These are phyloP conservation scores for Solanum aculeatissimum DNA, from an alignment of 305 asterid genomes.

Conservation along the genomic window DNA sequence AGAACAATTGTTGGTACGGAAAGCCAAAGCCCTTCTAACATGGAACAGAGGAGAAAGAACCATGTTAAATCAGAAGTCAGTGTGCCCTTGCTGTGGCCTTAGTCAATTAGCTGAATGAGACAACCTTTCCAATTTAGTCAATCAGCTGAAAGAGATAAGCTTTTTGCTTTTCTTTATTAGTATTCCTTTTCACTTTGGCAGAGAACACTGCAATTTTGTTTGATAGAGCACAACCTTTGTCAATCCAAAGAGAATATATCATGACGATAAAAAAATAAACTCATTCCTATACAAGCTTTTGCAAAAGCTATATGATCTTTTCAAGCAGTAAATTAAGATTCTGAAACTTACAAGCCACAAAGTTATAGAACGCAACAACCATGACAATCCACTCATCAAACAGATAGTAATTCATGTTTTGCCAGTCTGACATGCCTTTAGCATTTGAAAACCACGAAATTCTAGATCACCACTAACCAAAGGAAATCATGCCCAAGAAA, in stretches of 20 bases:
- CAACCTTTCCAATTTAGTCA: neutral
- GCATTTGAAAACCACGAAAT: neutral
- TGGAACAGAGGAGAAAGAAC: neutral
- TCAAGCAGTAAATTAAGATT: neutral
- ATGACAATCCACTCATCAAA: neutral
- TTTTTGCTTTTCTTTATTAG: neutral
- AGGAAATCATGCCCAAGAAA: neutral
- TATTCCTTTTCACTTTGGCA: neutral
- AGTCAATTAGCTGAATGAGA: neutral
- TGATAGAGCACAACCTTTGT: neutral
- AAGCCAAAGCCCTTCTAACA: neutral
- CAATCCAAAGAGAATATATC: neutral
- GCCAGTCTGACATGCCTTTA: neutral
- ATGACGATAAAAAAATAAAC: neutral
- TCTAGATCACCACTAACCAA: neutral
- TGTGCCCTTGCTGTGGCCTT: neutral
- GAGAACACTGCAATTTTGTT: neutral
- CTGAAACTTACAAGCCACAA: neutral
- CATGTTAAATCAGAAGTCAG: neutral
- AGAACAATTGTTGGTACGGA: neutral
- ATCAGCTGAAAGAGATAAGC: neutral
- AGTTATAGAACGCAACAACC: neutral
- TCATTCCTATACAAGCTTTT: neutral
- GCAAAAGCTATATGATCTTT: neutral
- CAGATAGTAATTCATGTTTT: neutral